phyloP scores from a whole-genome alignment of 1,284 basidiomycete genomes.

The Sanghuangporus weigelae region DNA sequence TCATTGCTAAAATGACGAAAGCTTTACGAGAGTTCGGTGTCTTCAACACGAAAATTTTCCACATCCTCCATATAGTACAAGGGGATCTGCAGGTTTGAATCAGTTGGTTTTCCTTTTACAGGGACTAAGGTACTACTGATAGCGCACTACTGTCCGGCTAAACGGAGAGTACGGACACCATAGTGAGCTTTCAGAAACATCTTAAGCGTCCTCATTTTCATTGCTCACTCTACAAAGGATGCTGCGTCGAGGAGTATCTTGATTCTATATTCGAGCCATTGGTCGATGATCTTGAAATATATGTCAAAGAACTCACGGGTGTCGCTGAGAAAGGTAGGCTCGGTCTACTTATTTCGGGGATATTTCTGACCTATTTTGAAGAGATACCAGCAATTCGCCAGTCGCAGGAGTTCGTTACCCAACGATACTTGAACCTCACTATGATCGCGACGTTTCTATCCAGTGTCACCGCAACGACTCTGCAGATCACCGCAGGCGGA shows the following conservation, averaged over 20 bases:
- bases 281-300: background rate
- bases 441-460: slow-evolving; percentile 9
- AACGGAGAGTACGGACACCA: background rate
- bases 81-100: background rate
- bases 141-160: background rate
- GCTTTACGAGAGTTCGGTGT: background rate
- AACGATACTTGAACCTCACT: slow-evolving; percentile 3
- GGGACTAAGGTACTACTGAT: background rate
- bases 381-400: background rate
- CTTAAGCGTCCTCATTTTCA: background rate
- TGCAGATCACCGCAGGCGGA: background rate
- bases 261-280: background rate
- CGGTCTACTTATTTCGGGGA: background rate
- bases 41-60: background rate
- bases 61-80: background rate
- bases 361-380: background rate
- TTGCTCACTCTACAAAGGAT: background rate
- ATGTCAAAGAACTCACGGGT: background rate
- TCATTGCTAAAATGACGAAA: background rate
- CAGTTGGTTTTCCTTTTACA: background rate
- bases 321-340: slow-evolving; percentile 1
- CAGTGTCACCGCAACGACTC: slow-evolving; percentile 11
- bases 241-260: background rate
- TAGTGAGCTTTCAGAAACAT: background rate
- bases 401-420: background rate